phyloP scores from a whole-genome alignment of 352 stramenopile species.

The Globisporangium splendens region DNA sequence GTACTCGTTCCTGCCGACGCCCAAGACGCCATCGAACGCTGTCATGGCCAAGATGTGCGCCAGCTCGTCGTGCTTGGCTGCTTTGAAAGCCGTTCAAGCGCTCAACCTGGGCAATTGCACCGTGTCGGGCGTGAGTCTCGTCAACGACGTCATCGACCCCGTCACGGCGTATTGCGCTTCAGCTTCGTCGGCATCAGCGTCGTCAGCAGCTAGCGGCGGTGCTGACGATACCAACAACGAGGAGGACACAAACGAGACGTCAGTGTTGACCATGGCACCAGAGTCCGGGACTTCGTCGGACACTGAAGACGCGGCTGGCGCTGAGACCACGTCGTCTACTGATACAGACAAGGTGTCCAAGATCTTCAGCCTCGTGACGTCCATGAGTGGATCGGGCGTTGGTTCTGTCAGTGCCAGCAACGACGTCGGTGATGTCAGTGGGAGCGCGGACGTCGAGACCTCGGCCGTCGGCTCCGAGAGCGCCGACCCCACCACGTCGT shows the following conservation, averaged over 20 bases:
- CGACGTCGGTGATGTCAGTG: no score
- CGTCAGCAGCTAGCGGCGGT: not conserved
- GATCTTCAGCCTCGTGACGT: no score
- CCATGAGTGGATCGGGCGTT: no score
- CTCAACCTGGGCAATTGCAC: slow-evolving; percentile 31
- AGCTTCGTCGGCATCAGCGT: slow-evolving; percentile 10
- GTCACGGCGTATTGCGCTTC: slow-evolving; percentile 25
- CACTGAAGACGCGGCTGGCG: not conserved
- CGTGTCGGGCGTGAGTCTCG: slow-evolving; percentile 21
- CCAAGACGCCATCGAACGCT: slow-evolving; percentile 18
- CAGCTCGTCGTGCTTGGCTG: slow-evolving; percentile 23
- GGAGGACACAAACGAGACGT: not conserved
- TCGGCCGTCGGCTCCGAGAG: no score
- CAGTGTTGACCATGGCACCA: not conserved
- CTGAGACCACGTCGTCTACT: not conserved
- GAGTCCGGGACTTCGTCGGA: not conserved
- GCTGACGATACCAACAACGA: not conserved
- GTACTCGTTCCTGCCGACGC: slow-evolving; percentile 27
- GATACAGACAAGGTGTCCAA: no score
- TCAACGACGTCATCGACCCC: slow-evolving; percentile 28
- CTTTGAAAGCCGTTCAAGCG: slow-evolving; percentile 22
- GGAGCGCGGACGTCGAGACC: no score
- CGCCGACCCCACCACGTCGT: no score
- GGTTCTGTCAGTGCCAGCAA: no score
- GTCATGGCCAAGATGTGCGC: slow-evolving; percentile 29